Conservation (phyloP, 202 grass and related monocot genomes). For the Panicum virgatum region DNA sequence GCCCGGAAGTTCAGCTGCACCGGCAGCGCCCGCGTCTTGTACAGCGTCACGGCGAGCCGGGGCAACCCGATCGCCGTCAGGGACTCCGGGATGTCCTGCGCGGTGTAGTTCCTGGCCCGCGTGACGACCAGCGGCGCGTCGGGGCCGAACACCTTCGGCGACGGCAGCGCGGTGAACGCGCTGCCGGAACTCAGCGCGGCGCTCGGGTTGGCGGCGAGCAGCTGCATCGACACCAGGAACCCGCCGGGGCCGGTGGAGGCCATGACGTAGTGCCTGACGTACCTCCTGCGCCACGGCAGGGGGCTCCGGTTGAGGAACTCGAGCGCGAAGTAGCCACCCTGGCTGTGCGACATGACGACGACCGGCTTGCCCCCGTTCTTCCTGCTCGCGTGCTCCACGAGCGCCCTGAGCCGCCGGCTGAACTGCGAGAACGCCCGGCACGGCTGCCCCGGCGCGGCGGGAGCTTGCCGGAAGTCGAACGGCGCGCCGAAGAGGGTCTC, state of each 20-base stretch:
- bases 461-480: conserved; percentile 53
- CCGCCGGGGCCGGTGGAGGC: neutral
- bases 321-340: conserved; percentile 21
- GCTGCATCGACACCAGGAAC: neutral
- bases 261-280: neutral
- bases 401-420: conserved; percentile 12
- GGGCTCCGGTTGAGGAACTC: conserved; percentile 18
- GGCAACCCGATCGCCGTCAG: conserved; percentile 41
- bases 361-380: neutral
- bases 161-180: neutral
- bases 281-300: neutral
- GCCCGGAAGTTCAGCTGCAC: conserved; percentile 5
- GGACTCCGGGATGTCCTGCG: conserved; percentile 11
- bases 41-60: conserved; percentile 29
- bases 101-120: conserved; percentile 46
- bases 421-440: conserved; percentile 26
- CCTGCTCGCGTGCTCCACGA: conserved; percentile 29
- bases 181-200: no score
- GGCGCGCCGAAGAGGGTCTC: conserved; percentile 50
- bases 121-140: no score
- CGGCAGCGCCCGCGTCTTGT: conserved; percentile 33
- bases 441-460: conserved; percentile 30
- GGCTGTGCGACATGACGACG: neutral
- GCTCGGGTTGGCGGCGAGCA: neutral
- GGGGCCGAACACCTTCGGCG: no score